phyloP scores from a whole-genome alignment of 805 yeast genomes.

The Myxozyma sirexii region DNA sequence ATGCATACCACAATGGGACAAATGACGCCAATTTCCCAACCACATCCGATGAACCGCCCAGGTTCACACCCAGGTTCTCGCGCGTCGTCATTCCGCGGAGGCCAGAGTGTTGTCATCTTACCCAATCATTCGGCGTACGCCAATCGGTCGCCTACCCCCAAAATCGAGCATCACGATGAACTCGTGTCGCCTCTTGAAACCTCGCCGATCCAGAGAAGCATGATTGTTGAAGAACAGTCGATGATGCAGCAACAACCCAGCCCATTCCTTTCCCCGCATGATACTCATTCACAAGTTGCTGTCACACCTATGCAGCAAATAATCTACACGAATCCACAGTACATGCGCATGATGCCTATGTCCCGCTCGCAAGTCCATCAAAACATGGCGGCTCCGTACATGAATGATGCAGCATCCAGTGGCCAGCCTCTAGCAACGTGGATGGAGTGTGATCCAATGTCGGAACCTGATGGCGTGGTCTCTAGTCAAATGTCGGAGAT shows the following conservation, averaged over 20 bases:
- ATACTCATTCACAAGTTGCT: background rate
- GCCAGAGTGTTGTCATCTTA: background rate
- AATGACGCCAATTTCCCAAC: constrained; percentile 5
- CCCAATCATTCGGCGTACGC: background rate
- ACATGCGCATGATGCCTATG: background rate
- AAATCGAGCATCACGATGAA: background rate
- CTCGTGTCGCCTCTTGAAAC: background rate
- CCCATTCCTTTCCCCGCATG: background rate
- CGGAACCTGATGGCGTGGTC: constrained; percentile 4
- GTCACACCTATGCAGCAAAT: background rate
- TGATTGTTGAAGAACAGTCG: background rate
- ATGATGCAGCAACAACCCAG: background rate
- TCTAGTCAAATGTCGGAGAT: constrained; percentile 4
- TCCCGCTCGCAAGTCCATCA: constrained; percentile 8
- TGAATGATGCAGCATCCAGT: background rate
- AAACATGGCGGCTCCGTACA: background rate
- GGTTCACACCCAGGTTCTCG: constrained; percentile 8
- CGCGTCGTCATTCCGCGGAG: constrained; percentile 1
- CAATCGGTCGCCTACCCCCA: background rate
- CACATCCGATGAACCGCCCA: background rate
- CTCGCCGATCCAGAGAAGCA: background rate
- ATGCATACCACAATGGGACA: background rate
- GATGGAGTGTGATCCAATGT: constrained; percentile 18
- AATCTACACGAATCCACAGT: background rate
- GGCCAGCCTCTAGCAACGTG: constrained; percentile 6